Conservation (phyloP, 306 rosid genomes). For the Corylus heterophylla region DNA sequence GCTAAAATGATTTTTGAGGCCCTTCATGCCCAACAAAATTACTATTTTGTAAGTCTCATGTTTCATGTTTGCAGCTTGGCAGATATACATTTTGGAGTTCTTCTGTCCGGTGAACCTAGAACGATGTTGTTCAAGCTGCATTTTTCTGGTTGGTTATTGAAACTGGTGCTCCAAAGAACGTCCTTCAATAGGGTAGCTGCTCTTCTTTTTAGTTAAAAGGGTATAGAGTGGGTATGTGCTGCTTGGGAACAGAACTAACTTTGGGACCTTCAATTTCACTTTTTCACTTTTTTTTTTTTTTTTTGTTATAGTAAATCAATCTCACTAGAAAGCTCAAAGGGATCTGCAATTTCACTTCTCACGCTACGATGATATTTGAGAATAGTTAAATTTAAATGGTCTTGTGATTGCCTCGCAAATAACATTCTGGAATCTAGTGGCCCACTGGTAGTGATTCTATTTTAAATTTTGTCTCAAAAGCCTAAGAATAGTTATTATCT, state of each 20-base stretch:
- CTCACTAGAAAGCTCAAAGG: neutral
- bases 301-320: too few species aligned
- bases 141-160: neutral
- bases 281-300: too few species aligned
- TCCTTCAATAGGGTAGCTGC: neutral
- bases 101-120: neutral
- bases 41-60: neutral
- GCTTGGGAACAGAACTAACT: neutral
- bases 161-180: neutral
- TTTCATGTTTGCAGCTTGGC: neutral
- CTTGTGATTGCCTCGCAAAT: neutral
- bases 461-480: neutral
- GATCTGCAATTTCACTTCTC: neutral
- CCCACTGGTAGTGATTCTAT: neutral
- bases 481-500: neutral
- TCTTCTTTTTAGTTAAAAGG: neutral
- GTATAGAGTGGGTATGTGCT: neutral
- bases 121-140: neutral
- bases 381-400: neutral
- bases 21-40: neutral
- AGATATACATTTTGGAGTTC: neutral
- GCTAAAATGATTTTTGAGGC: neutral
- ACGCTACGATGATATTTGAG: neutral
- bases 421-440: neutral
- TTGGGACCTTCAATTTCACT: slow-evolving; percentile 4